Percentiles rank a stretch among this genome's conserved stretches.
These are phyloP conservation scores for Bassia scoparia DNA, from an alignment of 148 eudicot species.

Conservation along the genomic window DNA sequence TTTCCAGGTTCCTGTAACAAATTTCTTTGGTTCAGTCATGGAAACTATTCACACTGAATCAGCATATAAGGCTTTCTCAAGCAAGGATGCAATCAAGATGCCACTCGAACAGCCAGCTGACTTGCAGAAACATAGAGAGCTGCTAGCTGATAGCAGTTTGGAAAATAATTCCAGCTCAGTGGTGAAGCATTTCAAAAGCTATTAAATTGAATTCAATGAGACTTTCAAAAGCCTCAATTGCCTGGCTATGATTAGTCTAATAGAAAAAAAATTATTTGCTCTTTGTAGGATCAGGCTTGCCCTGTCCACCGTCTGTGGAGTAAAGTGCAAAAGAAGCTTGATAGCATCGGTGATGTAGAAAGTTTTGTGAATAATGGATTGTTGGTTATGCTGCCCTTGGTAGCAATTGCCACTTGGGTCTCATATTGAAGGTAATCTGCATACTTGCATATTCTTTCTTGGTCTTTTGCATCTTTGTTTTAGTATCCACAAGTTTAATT, in stretches of 20 bases:
- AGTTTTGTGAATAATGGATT: conserved; percentile 61
- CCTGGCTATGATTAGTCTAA: neutral
- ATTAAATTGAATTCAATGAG: neutral
- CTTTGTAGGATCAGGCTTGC: conserved; percentile 47
- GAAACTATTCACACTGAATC: conserved; percentile 88
- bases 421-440: conserved; percentile 34
- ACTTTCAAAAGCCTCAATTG: neutral
- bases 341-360: conserved; percentile 46
- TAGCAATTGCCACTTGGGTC: conserved; percentile 62
- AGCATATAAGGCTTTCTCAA: conserved; percentile 65
- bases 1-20: conserved; percentile 84
- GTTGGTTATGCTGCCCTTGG: conserved; percentile 50
- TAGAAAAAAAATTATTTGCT: neutral
- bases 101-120: conserved; percentile 32
- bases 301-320: conserved; percentile 50
- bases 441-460: neutral
- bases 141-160: conserved; percentile 29
- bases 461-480: neutral
- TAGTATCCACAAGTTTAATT: neutral
- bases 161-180: conserved; percentile 23
- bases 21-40: conserved; percentile 98
- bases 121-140: conserved; percentile 28
- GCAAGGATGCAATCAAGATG: conserved; percentile 35
- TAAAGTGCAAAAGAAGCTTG: conserved; percentile 43
- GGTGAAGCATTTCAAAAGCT: conserved; percentile 33